These are phyloP conservation scores for Casuarina glauca DNA, from an alignment of 306 rosid species.

Conservation along the genomic window DNA sequence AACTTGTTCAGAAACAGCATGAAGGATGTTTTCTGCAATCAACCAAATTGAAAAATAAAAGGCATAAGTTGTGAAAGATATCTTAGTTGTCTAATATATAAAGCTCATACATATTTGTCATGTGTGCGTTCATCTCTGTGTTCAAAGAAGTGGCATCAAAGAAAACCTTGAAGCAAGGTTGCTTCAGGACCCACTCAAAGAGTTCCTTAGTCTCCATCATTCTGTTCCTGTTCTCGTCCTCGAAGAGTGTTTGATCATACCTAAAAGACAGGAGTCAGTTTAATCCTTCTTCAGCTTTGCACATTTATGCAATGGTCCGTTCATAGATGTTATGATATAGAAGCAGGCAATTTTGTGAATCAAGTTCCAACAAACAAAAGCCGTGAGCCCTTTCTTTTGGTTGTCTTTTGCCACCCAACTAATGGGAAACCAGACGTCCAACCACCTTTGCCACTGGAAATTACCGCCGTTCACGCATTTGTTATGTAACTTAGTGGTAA, in stretches of 20 bases:
- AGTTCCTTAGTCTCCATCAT: slow-evolving; percentile 97
- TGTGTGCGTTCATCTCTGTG: not conserved
- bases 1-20: slow-evolving; percentile 97
- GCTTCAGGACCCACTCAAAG: slow-evolving; percentile 94
- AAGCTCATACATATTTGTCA: slow-evolving; percentile 9
- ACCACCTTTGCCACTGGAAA: not conserved
- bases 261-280: slow-evolving; percentile 46
- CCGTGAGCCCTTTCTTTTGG: not conserved
- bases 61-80: slow-evolving; percentile 9
- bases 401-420: not conserved
- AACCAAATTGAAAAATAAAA: slow-evolving; percentile 17
- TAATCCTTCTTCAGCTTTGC: slow-evolving; percentile 26
- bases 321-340: slow-evolving; percentile 11
- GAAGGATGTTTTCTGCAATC: slow-evolving; percentile 91
- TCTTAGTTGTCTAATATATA: slow-evolving; percentile 2
- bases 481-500: not conserved
- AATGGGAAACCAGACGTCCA: not conserved
- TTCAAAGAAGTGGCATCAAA: slow-evolving; percentile 22
- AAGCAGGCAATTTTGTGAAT: not conserved
- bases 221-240: slow-evolving; percentile 90
- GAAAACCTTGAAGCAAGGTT: slow-evolving; percentile 91
- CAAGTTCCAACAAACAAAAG: not conserved
- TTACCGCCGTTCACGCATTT: not conserved
- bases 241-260: slow-evolving; percentile 97
- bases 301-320: slow-evolving; percentile 8